A percentile compares a stretch with the other conserved stretches of the same genome.
phyloP scores from a whole-genome alignment of 192 early-diverging fungal genomes.

The Coemansia asiatica region DNA sequence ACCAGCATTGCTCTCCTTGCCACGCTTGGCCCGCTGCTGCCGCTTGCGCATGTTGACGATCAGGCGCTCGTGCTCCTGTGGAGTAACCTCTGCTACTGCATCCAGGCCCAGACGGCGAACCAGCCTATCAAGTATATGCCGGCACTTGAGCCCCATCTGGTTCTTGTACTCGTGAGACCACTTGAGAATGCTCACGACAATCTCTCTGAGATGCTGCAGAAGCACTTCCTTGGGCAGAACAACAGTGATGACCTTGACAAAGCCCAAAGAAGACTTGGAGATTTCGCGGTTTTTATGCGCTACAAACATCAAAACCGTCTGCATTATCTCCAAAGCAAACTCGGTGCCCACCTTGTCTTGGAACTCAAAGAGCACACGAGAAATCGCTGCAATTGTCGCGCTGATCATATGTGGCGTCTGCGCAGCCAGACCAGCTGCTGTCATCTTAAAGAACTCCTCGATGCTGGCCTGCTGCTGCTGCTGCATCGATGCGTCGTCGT shows the following conservation, averaged over 20 bases:
- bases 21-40: slow-evolving; percentile 78
- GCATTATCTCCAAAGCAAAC: slow-evolving; percentile 72
- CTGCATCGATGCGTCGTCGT: slow-evolving; percentile 14
- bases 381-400: slow-evolving; percentile 81
- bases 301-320: slow-evolving; percentile 80
- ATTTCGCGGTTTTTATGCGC: slow-evolving; percentile 84
- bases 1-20: slow-evolving; percentile 37
- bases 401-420: slow-evolving; percentile 88
- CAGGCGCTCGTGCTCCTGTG: slow-evolving; percentile 85
- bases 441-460: slow-evolving; percentile 90
- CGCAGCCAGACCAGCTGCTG: slow-evolving; percentile 91
- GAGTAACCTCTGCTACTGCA: slow-evolving; percentile 72
- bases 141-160: slow-evolving; percentile 86
- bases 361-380: slow-evolving; percentile 93
- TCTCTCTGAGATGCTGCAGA: slow-evolving; percentile 66
- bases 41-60: slow-evolving; percentile 91
- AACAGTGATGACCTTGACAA: slow-evolving; percentile 89
- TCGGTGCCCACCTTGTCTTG: slow-evolving; percentile 63
- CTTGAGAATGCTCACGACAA: slow-evolving; percentile 73
- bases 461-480: slow-evolving; percentile 59
- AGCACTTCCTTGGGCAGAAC: slow-evolving; percentile 71
- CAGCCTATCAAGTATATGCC: slow-evolving; percentile 91
- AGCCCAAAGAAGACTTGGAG: slow-evolving; percentile 85
- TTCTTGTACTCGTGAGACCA: slow-evolving; percentile 86
- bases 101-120: slow-evolving; percentile 80